Percentiles rank a stretch among this genome's conserved stretches.
phyloP scores from a whole-genome alignment of 805 yeast genomes.

The Hanseniaspora nectarophila region DNA sequence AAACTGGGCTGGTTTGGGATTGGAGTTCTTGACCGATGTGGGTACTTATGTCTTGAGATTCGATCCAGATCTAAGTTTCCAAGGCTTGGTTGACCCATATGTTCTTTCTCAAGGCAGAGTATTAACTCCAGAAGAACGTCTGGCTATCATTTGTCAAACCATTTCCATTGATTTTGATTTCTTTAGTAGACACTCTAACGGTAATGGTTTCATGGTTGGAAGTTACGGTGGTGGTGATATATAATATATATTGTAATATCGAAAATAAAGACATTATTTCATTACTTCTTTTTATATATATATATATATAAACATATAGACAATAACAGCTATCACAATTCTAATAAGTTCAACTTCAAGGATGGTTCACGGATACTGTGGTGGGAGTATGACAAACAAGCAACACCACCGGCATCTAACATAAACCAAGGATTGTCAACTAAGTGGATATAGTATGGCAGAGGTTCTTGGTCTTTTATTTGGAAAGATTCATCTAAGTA shows the following conservation, averaged over 20 bases:
- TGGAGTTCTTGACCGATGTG: conserved; percentile 88
- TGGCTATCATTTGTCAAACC: conserved; percentile 75
- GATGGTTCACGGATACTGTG: conserved; percentile 80
- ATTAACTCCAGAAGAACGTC: conserved; percentile 69
- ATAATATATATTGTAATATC: not conserved
- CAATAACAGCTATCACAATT: too few species aligned
- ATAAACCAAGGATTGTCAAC: conserved; percentile 62
- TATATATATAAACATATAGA: too few species aligned
- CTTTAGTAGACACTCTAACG: conserved; percentile 80
- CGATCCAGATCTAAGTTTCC: conserved; percentile 55
- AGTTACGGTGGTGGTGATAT: conserved; percentile 12
- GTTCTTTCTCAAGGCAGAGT: conserved; percentile 25
- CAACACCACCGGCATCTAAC: conserved; percentile 91
- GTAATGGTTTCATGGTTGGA: conserved; percentile 32
- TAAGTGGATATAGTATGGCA: conserved; percentile 27
- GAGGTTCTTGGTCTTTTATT: conserved; percentile 27
- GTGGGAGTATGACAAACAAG: conserved; percentile 84
- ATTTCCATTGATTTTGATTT: conserved; percentile 91
- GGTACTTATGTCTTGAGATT: conserved; percentile 81
- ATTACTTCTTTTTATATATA: too few species aligned
- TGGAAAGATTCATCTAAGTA: conserved; percentile 24
- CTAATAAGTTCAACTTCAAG: conserved; percentile 48
- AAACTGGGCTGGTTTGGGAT: conserved; percentile 88
- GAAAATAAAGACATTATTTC: too few species aligned
- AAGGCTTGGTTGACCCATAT: conserved; percentile 42